Conservation (phyloP, 257 asterid genomes). For the Mitragyna speciosa region DNA sequence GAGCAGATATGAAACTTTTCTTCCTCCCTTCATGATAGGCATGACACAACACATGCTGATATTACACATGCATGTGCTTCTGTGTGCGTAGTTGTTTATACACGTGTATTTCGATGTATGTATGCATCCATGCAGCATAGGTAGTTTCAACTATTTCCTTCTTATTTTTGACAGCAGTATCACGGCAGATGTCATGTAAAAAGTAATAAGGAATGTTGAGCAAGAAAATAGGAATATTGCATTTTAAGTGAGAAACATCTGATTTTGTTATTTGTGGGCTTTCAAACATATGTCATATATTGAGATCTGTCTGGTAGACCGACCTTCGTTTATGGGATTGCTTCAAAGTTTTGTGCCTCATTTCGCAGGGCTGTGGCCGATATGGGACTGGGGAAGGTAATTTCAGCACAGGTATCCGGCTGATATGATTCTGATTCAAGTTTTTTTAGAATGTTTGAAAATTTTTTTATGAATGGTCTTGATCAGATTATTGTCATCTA, state of each 20-base stretch:
- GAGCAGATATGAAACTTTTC: not conserved
- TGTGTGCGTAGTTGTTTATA: not conserved
- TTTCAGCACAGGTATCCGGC: slow-evolving; percentile 61
- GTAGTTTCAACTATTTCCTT: not conserved
- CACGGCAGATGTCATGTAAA: not conserved
- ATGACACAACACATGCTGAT: not conserved
- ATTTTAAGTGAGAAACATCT: not conserved
- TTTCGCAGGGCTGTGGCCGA: slow-evolving; percentile 75
- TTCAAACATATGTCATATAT: not conserved
- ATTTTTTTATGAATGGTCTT: not conserved
- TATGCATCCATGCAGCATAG: not conserved
- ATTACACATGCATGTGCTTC: not conserved
- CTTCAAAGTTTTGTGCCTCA: not conserved
- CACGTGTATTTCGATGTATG: not conserved
- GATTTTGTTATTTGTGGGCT: not conserved
- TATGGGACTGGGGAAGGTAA: slow-evolving; percentile 58
- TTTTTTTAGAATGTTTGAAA: not conserved
- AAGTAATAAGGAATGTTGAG: not conserved
- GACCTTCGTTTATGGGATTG: not conserved
- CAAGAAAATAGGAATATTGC: not conserved
- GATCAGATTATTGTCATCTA: not conserved
- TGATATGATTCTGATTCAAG: not conserved
- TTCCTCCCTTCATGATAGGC: not conserved
- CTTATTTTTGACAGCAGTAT: not conserved
- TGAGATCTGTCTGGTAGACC: not conserved